These are phyloP conservation scores for Anisodus tanguticus DNA, from an alignment of 257 asterid genomes.

Conservation along the genomic window DNA sequence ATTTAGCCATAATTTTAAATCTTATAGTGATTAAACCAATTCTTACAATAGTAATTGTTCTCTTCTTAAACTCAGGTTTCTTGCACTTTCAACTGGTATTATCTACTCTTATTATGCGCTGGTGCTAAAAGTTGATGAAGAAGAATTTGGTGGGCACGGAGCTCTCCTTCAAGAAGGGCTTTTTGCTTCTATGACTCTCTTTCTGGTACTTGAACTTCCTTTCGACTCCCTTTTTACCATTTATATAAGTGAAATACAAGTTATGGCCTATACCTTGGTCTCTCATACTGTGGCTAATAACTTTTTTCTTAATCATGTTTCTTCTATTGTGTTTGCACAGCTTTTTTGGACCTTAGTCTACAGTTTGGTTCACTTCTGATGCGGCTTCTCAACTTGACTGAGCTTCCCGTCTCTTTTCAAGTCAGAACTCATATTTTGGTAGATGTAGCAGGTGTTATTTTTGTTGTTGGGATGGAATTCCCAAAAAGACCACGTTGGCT, in stretches of 20 bases:
- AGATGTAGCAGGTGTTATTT: slow-evolving; percentile 27
- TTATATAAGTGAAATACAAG: slow-evolving; percentile 4
- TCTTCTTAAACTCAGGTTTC: slow-evolving; percentile 49
- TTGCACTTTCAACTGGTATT: slow-evolving; percentile 71
- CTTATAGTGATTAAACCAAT: neutral
- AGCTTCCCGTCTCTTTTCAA: slow-evolving; percentile 19
- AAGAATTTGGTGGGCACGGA: slow-evolving; percentile 93
- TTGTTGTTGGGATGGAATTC: slow-evolving; percentile 10
- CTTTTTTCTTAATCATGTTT: neutral
- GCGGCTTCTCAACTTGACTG: slow-evolving; percentile 29
- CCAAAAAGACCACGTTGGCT: slow-evolving; percentile 20
- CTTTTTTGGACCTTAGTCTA: slow-evolving; percentile 88
- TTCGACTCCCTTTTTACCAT: neutral
- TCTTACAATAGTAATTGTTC: neutral
- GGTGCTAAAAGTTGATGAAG: slow-evolving; percentile 86
- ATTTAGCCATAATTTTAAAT: neutral
- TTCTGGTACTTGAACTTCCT: slow-evolving; percentile 60
- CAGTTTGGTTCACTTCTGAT: slow-evolving; percentile 95
- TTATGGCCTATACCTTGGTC: neutral
- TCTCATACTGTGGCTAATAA: slow-evolving; percentile 9
- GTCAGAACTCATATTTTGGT: slow-evolving; percentile 24
- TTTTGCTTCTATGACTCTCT: slow-evolving; percentile 85
- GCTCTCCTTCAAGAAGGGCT: slow-evolving; percentile 96
- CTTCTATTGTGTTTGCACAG: slow-evolving; percentile 46
- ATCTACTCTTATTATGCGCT: slow-evolving; percentile 79